Base-by-base conservation (phyloP, 805 yeast species). In the Saccharomyces mikatae region DNA sequence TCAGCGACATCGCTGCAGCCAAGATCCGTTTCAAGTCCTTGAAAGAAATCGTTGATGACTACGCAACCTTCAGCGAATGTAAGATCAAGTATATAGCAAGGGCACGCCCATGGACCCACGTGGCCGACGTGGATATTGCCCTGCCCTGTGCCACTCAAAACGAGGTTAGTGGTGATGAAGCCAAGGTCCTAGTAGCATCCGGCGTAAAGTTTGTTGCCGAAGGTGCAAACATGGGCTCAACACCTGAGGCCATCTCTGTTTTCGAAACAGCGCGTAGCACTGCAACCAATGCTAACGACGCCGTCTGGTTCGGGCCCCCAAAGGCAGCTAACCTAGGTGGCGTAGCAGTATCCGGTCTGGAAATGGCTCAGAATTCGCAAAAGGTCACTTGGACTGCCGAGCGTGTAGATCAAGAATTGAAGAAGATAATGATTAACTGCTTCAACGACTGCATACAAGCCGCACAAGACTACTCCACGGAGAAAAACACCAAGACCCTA, bases 241-340 rank as follows among this genome's bases (percentile, higher is more conserved):
- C 97, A 66, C 86, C 87, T 76, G 98, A 92, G 74, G 99, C 99
- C 64, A 89, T 92, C 64, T 89, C 86, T 63, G 90, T 88, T 59
- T 92, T 91, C 67, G 99, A 92, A 82, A 88, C 86, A 67, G 82
- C 80, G 74, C 83, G 92, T 79, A 48, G 72, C 47, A 62, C 74
- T 52, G 67, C 74, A 49, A 68, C 76, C 56, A 62, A 77, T 55
- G 52, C 54, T 36, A 74, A 73, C 64, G 62, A 67, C 49, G 77
- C 82, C 58, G 88, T 90, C 76, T 92, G 99, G 99, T 92, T 91
- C 78, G 98, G 96, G 68, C 97, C 97, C 72, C 98, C 97, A 77
- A 92, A 92, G 83, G 97, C 97, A 65, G 92, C 97, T 69, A 92
- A 92, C 84, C 87, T 95, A 79, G 99, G 98, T 79, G 99, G 99